Percentiles rank a stretch among this genome's conserved stretches.
Conservation (phyloP, 2,329 filamentous ascomycete genomes). For the Exophiala sideris region DNA sequence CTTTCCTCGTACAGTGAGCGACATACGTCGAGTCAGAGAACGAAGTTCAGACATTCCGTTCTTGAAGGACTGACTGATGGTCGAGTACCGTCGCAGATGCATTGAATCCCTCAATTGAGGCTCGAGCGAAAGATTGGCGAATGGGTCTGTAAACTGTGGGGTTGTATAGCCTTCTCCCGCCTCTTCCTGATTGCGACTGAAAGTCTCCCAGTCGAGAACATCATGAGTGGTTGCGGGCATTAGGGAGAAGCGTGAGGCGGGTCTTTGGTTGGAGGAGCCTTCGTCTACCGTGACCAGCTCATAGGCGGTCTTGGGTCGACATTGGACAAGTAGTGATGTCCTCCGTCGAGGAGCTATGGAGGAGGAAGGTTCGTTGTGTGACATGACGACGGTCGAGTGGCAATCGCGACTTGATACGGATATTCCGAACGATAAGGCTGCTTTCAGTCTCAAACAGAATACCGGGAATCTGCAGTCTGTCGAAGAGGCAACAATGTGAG, state of each 20-base stretch:
- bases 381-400: conserved; percentile 13
- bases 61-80: conserved; percentile 24
- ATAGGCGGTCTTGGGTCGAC: conserved; percentile 37
- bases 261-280: not conserved
- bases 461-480: not conserved
- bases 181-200: conserved; percentile 17
- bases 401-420: not conserved
- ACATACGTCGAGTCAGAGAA: conserved; percentile 27
- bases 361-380: conserved; percentile 26
- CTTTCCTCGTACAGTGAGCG: conserved; percentile 25
- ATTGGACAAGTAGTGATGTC: conserved; percentile 38
- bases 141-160: conserved; percentile 19
- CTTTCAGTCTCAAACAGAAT: not conserved
- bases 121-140: conserved; percentile 14
- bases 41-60: conserved; percentile 26
- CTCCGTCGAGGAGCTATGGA: conserved; percentile 34
- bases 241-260: conserved; percentile 19
- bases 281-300: conserved; percentile 6
- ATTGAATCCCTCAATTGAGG: conserved; percentile 1
- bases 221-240: conserved; percentile 11
- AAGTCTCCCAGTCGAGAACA: conserved; percentile 21
- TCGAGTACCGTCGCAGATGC: conserved; percentile 24
- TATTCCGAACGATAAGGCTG: conserved; percentile 1
- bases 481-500: no score
- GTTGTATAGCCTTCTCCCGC: conserved; percentile 9